Evolutionary conservation across 2,329 filamentous ascomycete species (phyloP), one percentile per base, ranked within the genome.

Genomic region (Aspergillus sp.): DNA sequence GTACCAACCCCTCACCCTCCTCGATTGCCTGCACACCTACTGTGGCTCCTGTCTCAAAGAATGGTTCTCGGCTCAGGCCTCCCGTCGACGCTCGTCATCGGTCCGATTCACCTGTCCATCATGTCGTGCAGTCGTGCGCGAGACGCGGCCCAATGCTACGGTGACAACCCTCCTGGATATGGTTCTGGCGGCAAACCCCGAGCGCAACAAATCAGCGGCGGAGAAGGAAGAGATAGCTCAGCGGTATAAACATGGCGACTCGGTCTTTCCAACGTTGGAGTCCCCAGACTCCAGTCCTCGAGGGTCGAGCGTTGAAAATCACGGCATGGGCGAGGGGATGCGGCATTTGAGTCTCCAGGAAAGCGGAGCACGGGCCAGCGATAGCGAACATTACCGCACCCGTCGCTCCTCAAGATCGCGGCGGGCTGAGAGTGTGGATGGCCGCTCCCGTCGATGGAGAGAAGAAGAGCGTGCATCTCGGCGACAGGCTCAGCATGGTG

Each of bases 31-130:
- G 42, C 91, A 96, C 75, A 97, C 93, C 43, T 99, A 95, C 73
- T 99, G 94, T 77, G 94, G 92, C 58, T 88, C 89, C 36, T 99
- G 94, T 69, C 73, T 97, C 54, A 96, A 96, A 72, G 91, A 96
- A 77, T 99, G 94, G 94, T 99, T 97, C 70, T 78, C 80, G 58
- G 94, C 86, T 72, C 91, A 96, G 71, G 86, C 86, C 34, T 77
- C 80, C 25, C 83, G 57, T 61, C 77, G 49, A 66, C 79, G 60
- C 65, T 80, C 63, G 55, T 78, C 64, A 67, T 81, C 66, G 5
- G 75, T 80, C 49, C 81, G 80, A 43, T 96, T 91, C 71, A 97
- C 91, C 43, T 99, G 94, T 75, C 94, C 94, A 38, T 88, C 91
- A 74, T 99, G 94, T 75, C 89, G 94, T 59, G 89, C 91, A 43